Conservation (phyloP, 768 basidiomycete genomes). For the Sarcomyxa edulis region DNA sequence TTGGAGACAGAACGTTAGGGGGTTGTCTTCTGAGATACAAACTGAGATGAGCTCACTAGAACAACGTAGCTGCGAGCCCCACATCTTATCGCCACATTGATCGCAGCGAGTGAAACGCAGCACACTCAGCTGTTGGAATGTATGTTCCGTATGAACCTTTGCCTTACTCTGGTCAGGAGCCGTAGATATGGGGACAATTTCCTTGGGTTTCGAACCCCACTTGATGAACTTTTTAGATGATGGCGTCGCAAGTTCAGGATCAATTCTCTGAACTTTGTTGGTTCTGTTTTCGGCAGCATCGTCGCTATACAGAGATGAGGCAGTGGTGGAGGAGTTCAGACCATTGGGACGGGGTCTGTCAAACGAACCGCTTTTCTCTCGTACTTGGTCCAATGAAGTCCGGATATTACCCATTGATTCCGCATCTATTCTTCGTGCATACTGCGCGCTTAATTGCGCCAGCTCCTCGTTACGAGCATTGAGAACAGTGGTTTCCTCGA, state of each 20-base stretch:
- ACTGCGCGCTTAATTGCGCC: constrained; percentile 80
- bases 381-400: too few relatives aligned
- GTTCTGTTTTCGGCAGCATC: constrained; percentile 38
- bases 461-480: constrained; percentile 92
- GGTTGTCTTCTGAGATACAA: background rate
- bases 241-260: constrained; percentile 36
- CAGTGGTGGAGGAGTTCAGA: constrained; percentile 36
- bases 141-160: constrained; percentile 57
- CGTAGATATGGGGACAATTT: constrained; percentile 26
- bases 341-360: constrained; percentile 23
- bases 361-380: constrained; percentile 14
- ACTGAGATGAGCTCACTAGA: constrained; percentile 50
- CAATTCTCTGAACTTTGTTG: constrained; percentile 37
- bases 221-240: constrained; percentile 62
- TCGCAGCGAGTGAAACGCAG: constrained; percentile 91
- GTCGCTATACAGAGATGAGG: constrained; percentile 44
- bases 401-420: constrained; percentile 25
- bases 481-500: constrained; percentile 89
- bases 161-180: constrained; percentile 28
- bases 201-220: constrained; percentile 56
- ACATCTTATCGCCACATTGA: constrained; percentile 96
- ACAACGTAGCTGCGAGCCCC: constrained; percentile 94
- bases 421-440: constrained; percentile 71
- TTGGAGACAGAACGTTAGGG: constrained; percentile 1
- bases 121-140: constrained; percentile 85